Evolutionary conservation across 306 rosid genomes (phyloP), one percentile per base, ranked within the genome.

Genomic region (Citrullus amarus): DNA sequence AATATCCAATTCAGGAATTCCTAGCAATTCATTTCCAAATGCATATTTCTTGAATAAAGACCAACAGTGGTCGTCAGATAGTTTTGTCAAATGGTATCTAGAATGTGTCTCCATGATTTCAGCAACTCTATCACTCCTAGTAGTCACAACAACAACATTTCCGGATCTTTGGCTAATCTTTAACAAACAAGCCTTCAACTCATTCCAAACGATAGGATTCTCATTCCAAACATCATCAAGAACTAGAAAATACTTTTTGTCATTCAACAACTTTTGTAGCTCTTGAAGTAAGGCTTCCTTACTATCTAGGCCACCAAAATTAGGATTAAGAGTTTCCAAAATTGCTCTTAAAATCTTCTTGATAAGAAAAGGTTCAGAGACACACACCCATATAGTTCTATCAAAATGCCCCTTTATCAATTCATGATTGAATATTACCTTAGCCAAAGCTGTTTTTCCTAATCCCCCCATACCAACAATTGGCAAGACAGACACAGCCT

Each of bases 171-270:
- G 34, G 59, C 12, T 22, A 13, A 78, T 22, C 28, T n/a, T 78
- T 5, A 4, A 17, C 75, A 82, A 50, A 78, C 81, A 78, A 9
- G 38, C 2, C 17, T 17, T 68, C 44, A 82, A 50, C 1, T 48
- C 50, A 1, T 78, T 15, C 86, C 86, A 83, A 5, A 53, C 15
- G 0, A 2, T 6, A 2, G 1, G 13, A 36, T 57, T n/a, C 22
- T 83, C 83, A 28, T 79, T 79, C 86, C 83, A 83, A 10, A 79
- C 66, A 75, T 83, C 85, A 63, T 83, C 85, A 0, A 83, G 78
- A 25, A 83, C 71, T 2, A 79, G 80, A 46, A 83, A 51, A 25
- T 66, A 83, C 17, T 34, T 83, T 36, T 75, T 83, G 3, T 9
- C 73, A 4, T 57, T 39, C 76, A 79, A 57, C 61, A 54, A 3